A percentile compares a stretch with the other conserved stretches of the same genome.
Evolutionary conservation across 768 basidiomycete species (phyloP).

Genomic region (Suillus weaverae): DNA sequence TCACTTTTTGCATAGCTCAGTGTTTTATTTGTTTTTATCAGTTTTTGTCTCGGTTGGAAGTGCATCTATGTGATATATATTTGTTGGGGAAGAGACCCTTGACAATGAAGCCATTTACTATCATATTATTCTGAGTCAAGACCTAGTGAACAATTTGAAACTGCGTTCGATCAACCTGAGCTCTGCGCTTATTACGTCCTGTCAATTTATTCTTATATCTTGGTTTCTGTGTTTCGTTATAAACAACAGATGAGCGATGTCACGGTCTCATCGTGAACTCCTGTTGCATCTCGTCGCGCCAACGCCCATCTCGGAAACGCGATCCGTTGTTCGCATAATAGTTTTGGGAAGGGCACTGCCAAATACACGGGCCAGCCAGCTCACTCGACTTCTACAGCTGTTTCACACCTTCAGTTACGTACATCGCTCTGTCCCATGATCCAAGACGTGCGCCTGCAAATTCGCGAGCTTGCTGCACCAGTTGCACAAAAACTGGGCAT

Average conservation of each 20-base stretch:
- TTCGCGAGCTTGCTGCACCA: constrained; percentile 32
- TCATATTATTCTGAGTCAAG: constrained; percentile 4
- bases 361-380: not conserved
- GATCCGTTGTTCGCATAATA: not conserved
- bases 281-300: not conserved
- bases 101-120: not conserved
- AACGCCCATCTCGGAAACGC: not conserved
- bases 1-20: constrained; percentile 22
- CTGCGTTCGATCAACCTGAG: not conserved
- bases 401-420: not conserved
- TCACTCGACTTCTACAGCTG: not conserved
- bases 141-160: not conserved
- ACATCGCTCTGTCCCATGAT: constrained; percentile 21
- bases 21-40: constrained; percentile 37
- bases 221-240: not conserved
- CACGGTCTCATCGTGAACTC: not conserved
- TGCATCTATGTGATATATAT: constrained; percentile 32
- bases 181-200: not conserved
- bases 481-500: constrained; percentile 43
- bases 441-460: constrained; percentile 26
- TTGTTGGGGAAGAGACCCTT: constrained; percentile 21
- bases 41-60: constrained; percentile 18
- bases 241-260: not conserved
- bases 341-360: not conserved
- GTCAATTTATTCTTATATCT: not conserved